phyloP scores from a whole-genome alignment of 2,329 filamentous ascomycete genomes.

The Botrytis porri region DNA sequence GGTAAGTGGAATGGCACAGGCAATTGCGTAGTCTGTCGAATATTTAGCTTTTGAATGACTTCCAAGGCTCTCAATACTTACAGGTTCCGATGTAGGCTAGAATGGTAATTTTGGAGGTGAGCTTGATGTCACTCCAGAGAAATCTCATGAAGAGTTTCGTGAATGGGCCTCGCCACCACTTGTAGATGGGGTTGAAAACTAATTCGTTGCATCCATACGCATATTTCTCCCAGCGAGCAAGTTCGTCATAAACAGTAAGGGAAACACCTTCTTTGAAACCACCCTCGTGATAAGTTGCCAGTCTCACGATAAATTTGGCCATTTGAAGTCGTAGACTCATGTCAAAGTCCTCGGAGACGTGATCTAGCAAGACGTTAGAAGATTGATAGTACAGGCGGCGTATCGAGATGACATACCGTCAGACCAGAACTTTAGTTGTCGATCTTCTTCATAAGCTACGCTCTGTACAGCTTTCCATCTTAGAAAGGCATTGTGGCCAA shows the following conservation, averaged over 20 bases:
- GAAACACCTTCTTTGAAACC: conserved; percentile 74
- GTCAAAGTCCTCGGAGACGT: conserved; percentile 75
- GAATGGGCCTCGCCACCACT: conserved; percentile 63
- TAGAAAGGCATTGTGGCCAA: conserved; percentile 74
- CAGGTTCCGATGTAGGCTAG: conserved; percentile 61
- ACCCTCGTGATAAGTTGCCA: conserved; percentile 65
- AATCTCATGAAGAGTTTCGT: conserved; percentile 63
- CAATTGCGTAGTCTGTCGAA: conserved; percentile 55
- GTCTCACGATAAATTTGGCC: conserved; percentile 63
- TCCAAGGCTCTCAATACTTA: background rate
- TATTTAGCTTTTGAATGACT: background rate
- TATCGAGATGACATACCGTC: conserved; percentile 37
- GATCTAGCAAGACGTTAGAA: background rate
- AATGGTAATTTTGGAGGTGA: conserved; percentile 68
- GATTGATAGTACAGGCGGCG: background rate
- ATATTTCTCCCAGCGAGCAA: conserved; percentile 71
- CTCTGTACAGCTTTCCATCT: conserved; percentile 65
- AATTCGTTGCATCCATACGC: conserved; percentile 70
- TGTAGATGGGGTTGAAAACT: conserved; percentile 63
- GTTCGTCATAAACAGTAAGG: conserved; percentile 69
- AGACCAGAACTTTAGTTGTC: conserved; percentile 35
- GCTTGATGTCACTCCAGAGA: conserved; percentile 57
- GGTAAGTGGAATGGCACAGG: conserved; percentile 63
- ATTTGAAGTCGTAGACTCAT: conserved; percentile 71
- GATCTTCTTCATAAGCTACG: conserved; percentile 55